phyloP scores from a whole-genome alignment of 495 filamentous ascomycete species.

The Hypoxylon rickii region DNA sequence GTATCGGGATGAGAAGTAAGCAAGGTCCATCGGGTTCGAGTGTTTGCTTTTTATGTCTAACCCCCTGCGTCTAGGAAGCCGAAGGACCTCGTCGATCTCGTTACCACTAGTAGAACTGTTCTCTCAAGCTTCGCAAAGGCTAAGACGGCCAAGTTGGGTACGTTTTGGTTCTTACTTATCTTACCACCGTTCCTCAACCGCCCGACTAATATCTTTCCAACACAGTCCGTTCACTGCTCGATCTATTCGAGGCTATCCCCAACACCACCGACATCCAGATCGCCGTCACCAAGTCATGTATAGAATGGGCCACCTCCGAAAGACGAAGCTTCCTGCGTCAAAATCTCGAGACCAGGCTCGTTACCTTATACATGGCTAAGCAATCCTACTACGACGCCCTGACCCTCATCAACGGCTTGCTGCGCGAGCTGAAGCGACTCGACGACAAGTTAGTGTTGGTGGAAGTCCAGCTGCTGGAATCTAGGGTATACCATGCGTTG shows the following conservation, averaged over 20 bases:
- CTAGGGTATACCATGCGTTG: constrained; percentile 93
- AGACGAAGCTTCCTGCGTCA: constrained; percentile 93
- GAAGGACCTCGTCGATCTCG: constrained; percentile 86
- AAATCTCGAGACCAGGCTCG: constrained; percentile 95
- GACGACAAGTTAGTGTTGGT: constrained; percentile 98
- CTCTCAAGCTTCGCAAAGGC: constrained; percentile 97
- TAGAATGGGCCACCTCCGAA: constrained; percentile 97
- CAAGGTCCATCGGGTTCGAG: constrained; percentile 17
- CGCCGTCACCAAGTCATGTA: constrained; percentile 92
- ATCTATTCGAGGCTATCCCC: constrained; percentile 91
- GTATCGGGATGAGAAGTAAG: constrained; percentile 82
- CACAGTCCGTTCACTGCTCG: constrained; percentile 92
- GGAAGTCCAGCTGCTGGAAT: constrained; percentile 98
- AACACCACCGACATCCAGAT: constrained; percentile 92
- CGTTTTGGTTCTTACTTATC: constrained; percentile 24
- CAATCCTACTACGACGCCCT: constrained; percentile 95
- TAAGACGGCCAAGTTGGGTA: constrained; percentile 98
- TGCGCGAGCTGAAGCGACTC: constrained; percentile 93
- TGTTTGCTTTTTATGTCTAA: neutral
- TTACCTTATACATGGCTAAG: constrained; percentile 92
- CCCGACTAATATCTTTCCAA: constrained; percentile 5
- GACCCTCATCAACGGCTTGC: constrained; percentile 91
- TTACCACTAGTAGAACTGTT: constrained; percentile 85
- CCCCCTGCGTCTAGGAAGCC: constrained; percentile 58
- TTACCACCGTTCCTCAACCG: neutral